phyloP scores from a whole-genome alignment of 306 rosid species.

The Herpetospermum pedunculosum region DNA sequence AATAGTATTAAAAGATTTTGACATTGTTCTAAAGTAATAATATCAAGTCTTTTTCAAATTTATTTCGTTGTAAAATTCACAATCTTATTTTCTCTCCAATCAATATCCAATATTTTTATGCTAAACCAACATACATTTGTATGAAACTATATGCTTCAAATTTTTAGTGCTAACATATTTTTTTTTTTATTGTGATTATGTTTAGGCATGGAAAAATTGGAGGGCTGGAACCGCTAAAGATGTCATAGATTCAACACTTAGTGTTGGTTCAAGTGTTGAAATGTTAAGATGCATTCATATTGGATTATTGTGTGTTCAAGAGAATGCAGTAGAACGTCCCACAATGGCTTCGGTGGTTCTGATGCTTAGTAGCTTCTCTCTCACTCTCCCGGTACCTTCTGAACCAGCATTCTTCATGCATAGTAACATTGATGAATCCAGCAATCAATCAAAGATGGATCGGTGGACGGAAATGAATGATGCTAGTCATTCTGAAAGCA shows the following conservation, averaged over 20 bases:
- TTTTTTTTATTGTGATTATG: no score
- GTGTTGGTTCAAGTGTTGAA: not conserved
- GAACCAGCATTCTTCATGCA: not conserved
- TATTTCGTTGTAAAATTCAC: no score
- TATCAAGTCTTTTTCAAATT: not conserved
- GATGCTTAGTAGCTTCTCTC: conserved; percentile 15
- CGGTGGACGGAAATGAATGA: not conserved
- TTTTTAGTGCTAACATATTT: no score
- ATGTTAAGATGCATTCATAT: conserved; percentile 14
- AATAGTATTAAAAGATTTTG: no score
- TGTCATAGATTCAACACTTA: not conserved
- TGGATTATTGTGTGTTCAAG: conserved; percentile 22
- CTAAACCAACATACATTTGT: no score
- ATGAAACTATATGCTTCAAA: no score
- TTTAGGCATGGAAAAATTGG: not conserved
- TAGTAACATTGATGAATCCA: not conserved
- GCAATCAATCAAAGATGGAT: not conserved
- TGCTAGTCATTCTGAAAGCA: not conserved
- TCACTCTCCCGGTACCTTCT: not conserved
- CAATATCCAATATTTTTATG: no score
- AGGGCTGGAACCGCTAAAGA: not conserved
- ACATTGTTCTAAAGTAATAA: not conserved
- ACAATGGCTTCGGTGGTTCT: conserved; percentile 17
- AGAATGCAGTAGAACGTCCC: conserved; percentile 16
- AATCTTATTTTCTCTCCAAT: not conserved